Base-by-base conservation (phyloP, 768 basidiomycete species). In the Boletus patriciae region DNA sequence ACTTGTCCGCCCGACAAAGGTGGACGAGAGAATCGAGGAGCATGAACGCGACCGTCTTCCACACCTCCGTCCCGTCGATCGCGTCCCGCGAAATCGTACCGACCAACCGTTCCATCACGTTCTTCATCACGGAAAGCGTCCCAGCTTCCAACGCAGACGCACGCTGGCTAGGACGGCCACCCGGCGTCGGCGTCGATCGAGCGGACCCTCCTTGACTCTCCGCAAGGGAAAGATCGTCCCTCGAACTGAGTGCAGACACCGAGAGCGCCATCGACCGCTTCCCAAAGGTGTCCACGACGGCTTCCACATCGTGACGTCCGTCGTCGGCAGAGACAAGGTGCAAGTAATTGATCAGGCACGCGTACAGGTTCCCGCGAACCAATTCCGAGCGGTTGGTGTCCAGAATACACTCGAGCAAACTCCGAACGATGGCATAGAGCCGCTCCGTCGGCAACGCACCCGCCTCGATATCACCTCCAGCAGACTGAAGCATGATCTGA, bases 21-120 rank as follows among this genome's bases (percentile, higher is more conserved):
- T 88, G 82, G 18, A 89, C 80, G 9, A 95, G 78, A 1, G 90
- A 86, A 63, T 95, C 92, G 42, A 98, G 77, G 3, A 94, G 77
- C 78, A 94, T 89, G 68, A 94, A 98, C 10, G 95, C 92, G 16
- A 98, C 85, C 3, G 94, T 95, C 74, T 92, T 92, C 96, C 96
- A 98, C 3, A 98, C 92, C 71, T 98, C 94, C 18, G 91, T 86
- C 8, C 94, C 95, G 61, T 97, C 94, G 52, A 92, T 90, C 2
- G 94, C 94, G 66, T 98, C 96, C n/a, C 92, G 80, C 21, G 91
- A 84, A 38, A 96, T 77, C 37, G 84, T 79, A 0, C 83, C 74
- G 0, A 94, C 78, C 19, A 98, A 73, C 6, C 88, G 80, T 52
- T 96, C 95, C 63, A 88, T 78, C 36, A 77, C 78, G 6, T 79